Conservation (phyloP, 1,284 basidiomycete species). For the Pascua guehoae region DNA sequence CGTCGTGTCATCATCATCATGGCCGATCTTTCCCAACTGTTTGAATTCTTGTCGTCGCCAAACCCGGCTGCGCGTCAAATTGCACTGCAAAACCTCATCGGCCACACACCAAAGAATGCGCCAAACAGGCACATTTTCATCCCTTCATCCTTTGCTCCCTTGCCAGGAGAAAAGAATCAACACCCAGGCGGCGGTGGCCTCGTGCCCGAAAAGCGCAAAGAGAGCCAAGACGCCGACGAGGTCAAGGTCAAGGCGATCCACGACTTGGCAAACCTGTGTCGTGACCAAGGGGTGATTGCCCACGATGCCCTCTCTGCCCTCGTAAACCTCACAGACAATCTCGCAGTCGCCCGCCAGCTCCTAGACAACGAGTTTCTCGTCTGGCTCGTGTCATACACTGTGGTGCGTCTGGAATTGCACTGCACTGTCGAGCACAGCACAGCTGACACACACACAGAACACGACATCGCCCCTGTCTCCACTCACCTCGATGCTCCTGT, state of each 20-base stretch:
- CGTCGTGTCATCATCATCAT: slow-evolving; percentile 23
- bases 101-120: slow-evolving; percentile 69
- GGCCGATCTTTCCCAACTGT: slow-evolving; percentile 59
- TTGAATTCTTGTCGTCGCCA: slow-evolving; percentile 78
- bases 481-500: slow-evolving; percentile 92
- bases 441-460: slow-evolving; percentile 59
- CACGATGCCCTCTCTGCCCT: slow-evolving; percentile 94
- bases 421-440: too few relatives aligned
- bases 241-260: slow-evolving; percentile 56
- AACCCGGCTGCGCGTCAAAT: slow-evolving; percentile 85
- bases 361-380: slow-evolving; percentile 71
- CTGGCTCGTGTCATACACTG: slow-evolving; percentile 86
- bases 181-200: slow-evolving; percentile 50
- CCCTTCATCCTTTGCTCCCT: slow-evolving; percentile 49
- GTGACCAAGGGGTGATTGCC: slow-evolving; percentile 82
- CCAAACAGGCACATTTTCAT: slow-evolving; percentile 74
- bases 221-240: slow-evolving; percentile 57
- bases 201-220: slow-evolving; percentile 33
- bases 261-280: slow-evolving; percentile 77
- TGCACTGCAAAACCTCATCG: slow-evolving; percentile 75
- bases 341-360: slow-evolving; percentile 65
- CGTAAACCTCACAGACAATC: slow-evolving; percentile 87
- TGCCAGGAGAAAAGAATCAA: slow-evolving; percentile 3
- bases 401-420: slow-evolving; percentile 66
- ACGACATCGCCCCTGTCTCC: slow-evolving; percentile 85